These are phyloP conservation scores for Anastatica hierochuntica DNA, from an alignment of 345 rosid species.

Conservation along the genomic window DNA sequence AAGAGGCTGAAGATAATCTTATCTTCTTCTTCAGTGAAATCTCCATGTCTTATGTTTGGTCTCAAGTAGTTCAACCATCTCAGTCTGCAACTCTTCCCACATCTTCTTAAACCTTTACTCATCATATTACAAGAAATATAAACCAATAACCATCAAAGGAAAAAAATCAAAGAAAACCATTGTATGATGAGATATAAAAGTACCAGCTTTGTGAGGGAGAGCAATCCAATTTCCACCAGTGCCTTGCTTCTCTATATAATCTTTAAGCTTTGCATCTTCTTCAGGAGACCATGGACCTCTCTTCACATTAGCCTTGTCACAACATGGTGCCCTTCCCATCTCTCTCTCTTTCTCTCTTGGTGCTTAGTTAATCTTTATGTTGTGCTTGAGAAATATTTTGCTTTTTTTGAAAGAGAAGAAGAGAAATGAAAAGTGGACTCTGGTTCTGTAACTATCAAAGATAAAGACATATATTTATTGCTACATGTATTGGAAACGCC, in stretches of 20 bases:
- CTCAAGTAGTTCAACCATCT: slow-evolving; percentile 90
- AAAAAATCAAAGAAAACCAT: background rate
- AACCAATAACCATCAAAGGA: background rate
- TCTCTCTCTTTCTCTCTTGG: slow-evolving; percentile 12
- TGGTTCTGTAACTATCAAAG: slow-evolving; percentile 17
- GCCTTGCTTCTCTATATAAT: slow-evolving; percentile 49
- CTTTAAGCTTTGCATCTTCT: slow-evolving; percentile 72
- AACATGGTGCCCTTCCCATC: slow-evolving; percentile 94
- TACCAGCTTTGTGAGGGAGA: slow-evolving; percentile 80
- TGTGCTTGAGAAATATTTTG: slow-evolving; percentile 8
- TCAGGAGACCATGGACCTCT: slow-evolving; percentile 90
- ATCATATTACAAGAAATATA: background rate
- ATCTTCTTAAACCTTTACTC: slow-evolving; percentile 57
- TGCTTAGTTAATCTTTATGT: slow-evolving; percentile 2
- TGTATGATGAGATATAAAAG: background rate
- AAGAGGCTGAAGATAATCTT: slow-evolving; percentile 55
- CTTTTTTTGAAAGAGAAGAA: slow-evolving; percentile 6
- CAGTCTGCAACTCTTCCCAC: no score
- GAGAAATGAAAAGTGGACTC: slow-evolving; percentile 5
- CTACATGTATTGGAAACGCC: slow-evolving; percentile 22
- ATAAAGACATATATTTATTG: slow-evolving; percentile 23
- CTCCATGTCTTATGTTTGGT: slow-evolving; percentile 90
- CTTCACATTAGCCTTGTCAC: slow-evolving; percentile 86
- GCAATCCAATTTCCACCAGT: slow-evolving; percentile 83
- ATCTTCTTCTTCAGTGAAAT: slow-evolving; percentile 76